Percentiles rank a stretch among this genome's conserved stretches.
phyloP scores from a whole-genome alignment of 306 rosid species.

The Pyrus betulifolia region DNA sequence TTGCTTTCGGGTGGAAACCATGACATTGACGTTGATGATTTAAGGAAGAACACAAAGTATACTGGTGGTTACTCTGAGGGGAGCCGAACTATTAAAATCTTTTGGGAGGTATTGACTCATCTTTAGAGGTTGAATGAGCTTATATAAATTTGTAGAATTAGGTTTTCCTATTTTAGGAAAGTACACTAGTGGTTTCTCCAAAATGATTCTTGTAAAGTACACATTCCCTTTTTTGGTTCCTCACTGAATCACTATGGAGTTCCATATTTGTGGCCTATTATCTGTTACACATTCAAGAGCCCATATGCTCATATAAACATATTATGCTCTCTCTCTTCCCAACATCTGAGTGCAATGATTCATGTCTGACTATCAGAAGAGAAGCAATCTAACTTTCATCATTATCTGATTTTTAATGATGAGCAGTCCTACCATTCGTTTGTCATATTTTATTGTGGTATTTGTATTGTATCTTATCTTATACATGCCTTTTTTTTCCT shows the following conservation, averaged over 20 bases:
- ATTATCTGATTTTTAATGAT: background rate
- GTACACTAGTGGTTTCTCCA: background rate
- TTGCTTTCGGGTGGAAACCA: conserved; percentile 97
- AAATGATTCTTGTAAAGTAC: background rate
- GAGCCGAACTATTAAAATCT: conserved; percentile 70
- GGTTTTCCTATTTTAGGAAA: background rate
- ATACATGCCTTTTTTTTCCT: background rate
- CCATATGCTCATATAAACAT: background rate
- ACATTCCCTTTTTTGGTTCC: background rate
- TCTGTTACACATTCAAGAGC: background rate
- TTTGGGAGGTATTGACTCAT: conserved; percentile 80
- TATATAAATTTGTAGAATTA: background rate
- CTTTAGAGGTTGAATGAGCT: background rate
- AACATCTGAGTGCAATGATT: background rate
- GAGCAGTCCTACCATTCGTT: background rate
- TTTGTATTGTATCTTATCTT: background rate
- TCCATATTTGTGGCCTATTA: background rate
- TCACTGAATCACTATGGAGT: background rate
- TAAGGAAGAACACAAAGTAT: conserved; percentile 74
- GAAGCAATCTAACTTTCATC: background rate
- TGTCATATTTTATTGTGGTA: background rate
- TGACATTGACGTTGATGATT: conserved; percentile 85
- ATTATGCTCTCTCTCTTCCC: background rate
- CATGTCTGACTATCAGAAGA: background rate
- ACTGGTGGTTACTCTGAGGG: conserved; percentile 90